A percentile compares a stretch with the other conserved stretches of the same genome.
Evolutionary conservation across 345 rosid genomes (phyloP).

Genomic region (Citrus maxima): DNA sequence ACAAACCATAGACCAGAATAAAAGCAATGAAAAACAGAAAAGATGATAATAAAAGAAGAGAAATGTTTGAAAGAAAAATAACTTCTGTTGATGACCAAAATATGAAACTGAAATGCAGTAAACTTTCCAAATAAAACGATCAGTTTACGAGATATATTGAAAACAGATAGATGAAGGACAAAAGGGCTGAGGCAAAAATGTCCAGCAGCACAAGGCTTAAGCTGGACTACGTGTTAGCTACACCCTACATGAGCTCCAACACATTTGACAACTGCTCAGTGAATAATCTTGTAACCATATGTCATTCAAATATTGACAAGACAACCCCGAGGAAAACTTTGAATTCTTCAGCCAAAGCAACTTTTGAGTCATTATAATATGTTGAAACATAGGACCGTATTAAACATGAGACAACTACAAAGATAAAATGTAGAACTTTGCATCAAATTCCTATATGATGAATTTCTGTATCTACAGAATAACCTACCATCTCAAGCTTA

Average conservation of each 20-base stretch:
- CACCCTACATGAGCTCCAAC: background rate
- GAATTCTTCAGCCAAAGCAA: background rate
- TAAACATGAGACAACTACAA: too few species aligned
- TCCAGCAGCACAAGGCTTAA: background rate
- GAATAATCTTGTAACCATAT: background rate
- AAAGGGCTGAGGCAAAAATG: background rate
- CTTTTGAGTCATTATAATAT: background rate
- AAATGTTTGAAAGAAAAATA: background rate
- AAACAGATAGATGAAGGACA: background rate
- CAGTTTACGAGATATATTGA: too few species aligned
- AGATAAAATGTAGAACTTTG: background rate
- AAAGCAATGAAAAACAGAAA: background rate
- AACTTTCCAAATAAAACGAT: background rate
- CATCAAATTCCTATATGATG: background rate
- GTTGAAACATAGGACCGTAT: background rate
- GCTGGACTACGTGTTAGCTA: background rate
- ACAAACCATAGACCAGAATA: background rate
- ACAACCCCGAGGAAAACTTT: background rate
- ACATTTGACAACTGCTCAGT: background rate
- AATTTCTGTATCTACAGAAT: background rate
- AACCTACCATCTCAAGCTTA: background rate
- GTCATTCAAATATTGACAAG: background rate
- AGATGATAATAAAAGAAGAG: background rate
- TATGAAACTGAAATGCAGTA: background rate
- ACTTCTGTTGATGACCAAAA: background rate